Conservation (phyloP, 2,329 filamentous ascomycete genomes). For the Penicillium sp. region DNA sequence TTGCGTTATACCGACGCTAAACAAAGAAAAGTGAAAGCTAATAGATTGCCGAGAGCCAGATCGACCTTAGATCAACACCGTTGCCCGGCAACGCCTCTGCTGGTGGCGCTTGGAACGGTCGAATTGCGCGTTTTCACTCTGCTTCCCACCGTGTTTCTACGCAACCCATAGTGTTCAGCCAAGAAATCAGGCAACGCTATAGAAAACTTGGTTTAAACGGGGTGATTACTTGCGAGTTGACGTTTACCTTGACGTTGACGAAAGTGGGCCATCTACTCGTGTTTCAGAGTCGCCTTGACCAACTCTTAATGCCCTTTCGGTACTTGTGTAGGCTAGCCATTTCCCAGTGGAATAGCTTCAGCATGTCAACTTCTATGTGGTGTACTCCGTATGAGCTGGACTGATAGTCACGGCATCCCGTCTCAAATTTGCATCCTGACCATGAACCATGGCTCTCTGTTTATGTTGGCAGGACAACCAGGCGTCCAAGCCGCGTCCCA, state of each 20-base stretch:
- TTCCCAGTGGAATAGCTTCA: not conserved
- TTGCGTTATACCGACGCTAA: constrained; percentile 14
- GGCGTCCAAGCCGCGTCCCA: not conserved
- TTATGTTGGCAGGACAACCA: constrained; percentile 5
- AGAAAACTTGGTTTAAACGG: not conserved
- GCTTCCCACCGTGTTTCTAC: not conserved
- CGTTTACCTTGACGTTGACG: not conserved
- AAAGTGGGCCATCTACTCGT: not conserved
- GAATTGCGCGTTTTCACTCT: constrained; percentile 3
- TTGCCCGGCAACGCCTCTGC: constrained; percentile 22
- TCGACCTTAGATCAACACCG: constrained; percentile 17
- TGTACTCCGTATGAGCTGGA: no score
- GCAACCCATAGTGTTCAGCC: constrained; percentile 2
- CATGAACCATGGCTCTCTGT: not conserved
- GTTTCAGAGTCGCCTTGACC: not conserved
- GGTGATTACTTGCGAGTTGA: not conserved
- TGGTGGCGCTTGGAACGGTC: not conserved
- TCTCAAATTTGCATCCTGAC: not conserved
- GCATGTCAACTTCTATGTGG: no score
- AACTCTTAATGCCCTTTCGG: not conserved
- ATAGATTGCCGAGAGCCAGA: constrained; percentile 19
- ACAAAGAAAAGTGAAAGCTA: constrained; percentile 15
- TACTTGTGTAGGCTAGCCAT: not conserved
- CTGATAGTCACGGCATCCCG: not conserved
- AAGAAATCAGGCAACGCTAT: not conserved